A percentile compares a stretch with the other conserved stretches of the same genome.
These are phyloP conservation scores for Dendrothele bispora DNA, from an alignment of 768 basidiomycete genomes.

Conservation along the genomic window DNA sequence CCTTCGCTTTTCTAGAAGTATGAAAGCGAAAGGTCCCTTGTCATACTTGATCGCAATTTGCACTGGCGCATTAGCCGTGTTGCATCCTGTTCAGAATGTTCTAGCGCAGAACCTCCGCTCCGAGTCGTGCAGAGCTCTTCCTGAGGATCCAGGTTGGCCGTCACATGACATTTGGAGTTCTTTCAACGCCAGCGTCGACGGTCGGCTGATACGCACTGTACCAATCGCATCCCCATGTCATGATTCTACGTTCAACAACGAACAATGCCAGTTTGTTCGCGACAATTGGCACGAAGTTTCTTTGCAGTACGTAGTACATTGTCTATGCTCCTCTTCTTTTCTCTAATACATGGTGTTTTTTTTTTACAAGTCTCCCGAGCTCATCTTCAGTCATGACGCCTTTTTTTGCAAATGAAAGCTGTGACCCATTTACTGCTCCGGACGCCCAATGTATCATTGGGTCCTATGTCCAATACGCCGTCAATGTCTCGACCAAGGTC, in stretches of 20 bases:
- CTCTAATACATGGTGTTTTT: no score
- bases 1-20: no score
- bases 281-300: constrained; percentile 11
- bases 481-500: background rate
- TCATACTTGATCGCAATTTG: no score
- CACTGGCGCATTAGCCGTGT: no score
- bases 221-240: constrained; percentile 13
- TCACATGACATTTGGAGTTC: constrained; percentile 7
- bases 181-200: constrained; percentile 9
- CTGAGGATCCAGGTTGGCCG: constrained; percentile 11
- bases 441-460: background rate
- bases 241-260: constrained; percentile 8
- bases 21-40: no score
- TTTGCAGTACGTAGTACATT: constrained; percentile 12
- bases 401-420: background rate
- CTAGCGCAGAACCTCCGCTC: no score
- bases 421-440: background rate
- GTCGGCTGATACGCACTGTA: constrained; percentile 9
- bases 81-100: no score
- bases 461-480: background rate
- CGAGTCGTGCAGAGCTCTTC: constrained; percentile 12
- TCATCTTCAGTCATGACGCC: background rate
- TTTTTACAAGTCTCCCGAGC: no score
- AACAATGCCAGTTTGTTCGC: constrained; percentile 6
- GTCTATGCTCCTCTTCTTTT: no score